Evolutionary conservation across 2,329 filamentous ascomycete genomes (phyloP).

Genomic region (Trichoderma koningiopsis): DNA sequence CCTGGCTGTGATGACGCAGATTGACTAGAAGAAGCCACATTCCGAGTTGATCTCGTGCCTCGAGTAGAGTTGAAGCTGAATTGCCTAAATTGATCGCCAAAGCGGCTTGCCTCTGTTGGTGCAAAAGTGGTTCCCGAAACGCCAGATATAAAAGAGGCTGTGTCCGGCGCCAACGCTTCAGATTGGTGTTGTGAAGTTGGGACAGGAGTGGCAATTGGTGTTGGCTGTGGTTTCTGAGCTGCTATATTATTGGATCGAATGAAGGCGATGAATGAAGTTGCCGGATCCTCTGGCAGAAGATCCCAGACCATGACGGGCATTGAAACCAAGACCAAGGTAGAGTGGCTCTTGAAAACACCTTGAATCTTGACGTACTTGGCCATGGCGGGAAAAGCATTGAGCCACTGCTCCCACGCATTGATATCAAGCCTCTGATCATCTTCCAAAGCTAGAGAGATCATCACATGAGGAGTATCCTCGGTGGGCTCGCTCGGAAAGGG

Average conservation of each 20-base stretch:
- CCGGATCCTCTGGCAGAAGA: conserved; percentile 58
- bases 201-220: conserved; percentile 32
- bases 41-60: conserved; percentile 15
- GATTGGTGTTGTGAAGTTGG: conserved; percentile 31
- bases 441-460: conserved; percentile 62
- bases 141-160: conserved; percentile 37
- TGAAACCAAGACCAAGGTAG: conserved; percentile 59
- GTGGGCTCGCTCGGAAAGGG: conserved; percentile 49
- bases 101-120: conserved; percentile 34
- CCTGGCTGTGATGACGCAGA: conserved; percentile 30
- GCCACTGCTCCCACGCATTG: conserved; percentile 62
- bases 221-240: conserved; percentile 34
- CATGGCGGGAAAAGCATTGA: conserved; percentile 57
- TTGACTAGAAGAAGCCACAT: conserved; percentile 29
- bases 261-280: conserved; percentile 60
- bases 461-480: conserved; percentile 60
- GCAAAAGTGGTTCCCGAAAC: conserved; percentile 41
- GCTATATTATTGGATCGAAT: conserved; percentile 60
- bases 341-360: conserved; percentile 63
- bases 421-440: conserved; percentile 59
- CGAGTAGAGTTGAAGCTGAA: conserved; percentile 2
- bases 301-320: conserved; percentile 64
- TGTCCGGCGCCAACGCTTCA: conserved; percentile 30
- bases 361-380: conserved; percentile 64
- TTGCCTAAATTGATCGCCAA: conserved; percentile 1